Conservation (phyloP, 1,139 yeast species). For the Groenewaldozyma sp. region DNA sequence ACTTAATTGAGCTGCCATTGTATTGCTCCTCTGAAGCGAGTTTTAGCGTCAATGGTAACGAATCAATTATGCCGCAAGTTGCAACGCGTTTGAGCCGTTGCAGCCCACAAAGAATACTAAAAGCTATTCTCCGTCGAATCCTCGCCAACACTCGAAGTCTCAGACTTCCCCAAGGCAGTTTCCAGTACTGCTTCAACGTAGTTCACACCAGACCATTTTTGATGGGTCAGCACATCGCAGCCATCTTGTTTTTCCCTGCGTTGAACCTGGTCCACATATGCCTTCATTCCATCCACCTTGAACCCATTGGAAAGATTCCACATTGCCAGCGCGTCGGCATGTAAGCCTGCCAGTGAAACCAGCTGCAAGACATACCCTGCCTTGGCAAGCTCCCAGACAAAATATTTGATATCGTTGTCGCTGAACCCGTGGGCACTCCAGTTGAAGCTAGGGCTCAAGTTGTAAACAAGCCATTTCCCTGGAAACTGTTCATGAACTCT, state of each 20-base stretch:
- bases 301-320: slow-evolving; percentile 41
- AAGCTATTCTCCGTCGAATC: slow-evolving; percentile 38
- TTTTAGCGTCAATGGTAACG: too few relatives aligned
- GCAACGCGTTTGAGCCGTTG: too few relatives aligned
- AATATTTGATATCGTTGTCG: slow-evolving; percentile 37
- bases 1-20: too few relatives aligned
- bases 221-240: slow-evolving; percentile 49
- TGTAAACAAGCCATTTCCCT: slow-evolving; percentile 48
- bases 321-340: slow-evolving; percentile 42
- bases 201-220: slow-evolving; percentile 53
- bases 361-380: slow-evolving; percentile 46
- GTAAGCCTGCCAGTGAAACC: slow-evolving; percentile 49
- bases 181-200: slow-evolving; percentile 40
- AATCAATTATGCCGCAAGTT: too few relatives aligned
- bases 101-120: slow-evolving; percentile 4
- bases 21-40: too few relatives aligned
- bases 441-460: slow-evolving; percentile 50
- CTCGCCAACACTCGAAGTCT: slow-evolving; percentile 39
- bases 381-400: slow-evolving; percentile 47
- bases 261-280: slow-evolving; percentile 47
- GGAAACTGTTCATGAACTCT: slow-evolving; percentile 41
- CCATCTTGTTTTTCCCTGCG: slow-evolving; percentile 35
- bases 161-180: slow-evolving; percentile 38
- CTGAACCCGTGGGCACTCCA: slow-evolving; percentile 49
- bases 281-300: slow-evolving; percentile 44